phyloP scores from a whole-genome alignment of 2,329 filamentous ascomycete species.

The Dactylella cylindrospora region DNA sequence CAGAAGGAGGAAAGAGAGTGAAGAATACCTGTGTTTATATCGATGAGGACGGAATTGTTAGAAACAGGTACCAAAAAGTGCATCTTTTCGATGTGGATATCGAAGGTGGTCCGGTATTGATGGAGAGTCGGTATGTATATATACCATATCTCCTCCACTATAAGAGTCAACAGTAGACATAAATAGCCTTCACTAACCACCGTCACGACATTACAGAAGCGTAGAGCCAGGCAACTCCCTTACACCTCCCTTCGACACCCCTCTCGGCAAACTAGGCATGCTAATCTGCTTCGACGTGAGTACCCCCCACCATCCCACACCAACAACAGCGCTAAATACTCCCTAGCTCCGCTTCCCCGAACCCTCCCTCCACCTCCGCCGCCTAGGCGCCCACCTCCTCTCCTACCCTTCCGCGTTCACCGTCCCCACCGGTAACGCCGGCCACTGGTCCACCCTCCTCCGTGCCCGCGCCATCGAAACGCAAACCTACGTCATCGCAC shows the following conservation, averaged over 20 bases:
- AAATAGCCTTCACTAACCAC: too few species aligned
- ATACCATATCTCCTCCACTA: too few species aligned
- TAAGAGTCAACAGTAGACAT: too few species aligned
- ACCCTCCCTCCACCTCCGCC: conserved; percentile 66
- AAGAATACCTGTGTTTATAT: conserved; percentile 71
- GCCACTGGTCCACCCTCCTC: conserved; percentile 79
- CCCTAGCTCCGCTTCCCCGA: conserved; percentile 73
- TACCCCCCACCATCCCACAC: neutral
- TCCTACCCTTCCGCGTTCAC: conserved; percentile 92
- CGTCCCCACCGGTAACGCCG: conserved; percentile 73
- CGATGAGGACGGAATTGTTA: conserved; percentile 61
- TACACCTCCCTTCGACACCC: conserved; percentile 69
- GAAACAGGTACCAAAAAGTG: conserved; percentile 77
- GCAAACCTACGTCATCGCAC: conserved; percentile 81
- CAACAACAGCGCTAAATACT: neutral
- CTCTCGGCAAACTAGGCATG: conserved; percentile 73
- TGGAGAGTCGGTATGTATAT: conserved; percentile 61
- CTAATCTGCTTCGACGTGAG: conserved; percentile 82
- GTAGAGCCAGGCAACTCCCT: conserved; percentile 69
- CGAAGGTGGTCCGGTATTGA: conserved; percentile 60
- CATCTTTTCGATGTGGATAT: conserved; percentile 80
- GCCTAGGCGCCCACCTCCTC: conserved; percentile 71
- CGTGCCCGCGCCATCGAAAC: conserved; percentile 83
- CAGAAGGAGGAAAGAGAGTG: conserved; percentile 58
- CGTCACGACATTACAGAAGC: conserved; percentile 51